Evolutionary conservation across 805 yeast genomes (phyloP), one percentile per base, ranked within the genome.

Genomic region (Zygoascus bituminiphila): DNA sequence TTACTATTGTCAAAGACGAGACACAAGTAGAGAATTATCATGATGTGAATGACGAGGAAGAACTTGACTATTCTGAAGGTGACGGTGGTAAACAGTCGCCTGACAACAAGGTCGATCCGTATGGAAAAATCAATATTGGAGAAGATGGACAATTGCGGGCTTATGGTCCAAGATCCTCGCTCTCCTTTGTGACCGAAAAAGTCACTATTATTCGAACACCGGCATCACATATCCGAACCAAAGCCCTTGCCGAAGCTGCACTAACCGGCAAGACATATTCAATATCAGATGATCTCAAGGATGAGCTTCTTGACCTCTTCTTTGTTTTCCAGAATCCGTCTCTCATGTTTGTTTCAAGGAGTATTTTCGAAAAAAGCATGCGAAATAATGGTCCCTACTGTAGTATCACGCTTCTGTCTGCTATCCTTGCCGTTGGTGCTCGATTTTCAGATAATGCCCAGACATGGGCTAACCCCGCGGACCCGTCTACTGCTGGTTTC

Each of bases 361-460:
- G 40, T 6, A n/a, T 40, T 19, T 53, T 53, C 44, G 14, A 46
- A 12, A 20, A 21, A 24, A 52, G 47, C 10, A 19, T 53, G 48
- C 3, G 24, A 8, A 12, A 12, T 15, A 19, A 15, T 10, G 51
- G 53, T 9, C 22, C 23, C 12, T 53, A 46, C 26, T 53, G 26
- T 39, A 48, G 44, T 24, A 38, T 39, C 9, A 41, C 56, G 4
- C 48, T 53, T 6, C 25, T 53, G n/a, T 49, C 53, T 10, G 57
- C 57, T 14, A 52, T 53, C 49, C 42, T 53, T 7, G 52, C 56
- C 20, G 47, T 53, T n/a, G 57, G 57, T n/a, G 42, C 57, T 5
- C 47, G 52, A 31, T 47, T 49, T 37, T 22, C 29, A 2, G 54
- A 46, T 23, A 6, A 25, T 19, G 45, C 33, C n/a, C 45, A 42